Evolutionary conservation across 2,329 filamentous ascomycete genomes (phyloP), one percentile per base, ranked within the genome.

Genomic region (Onygenales sp.): DNA sequence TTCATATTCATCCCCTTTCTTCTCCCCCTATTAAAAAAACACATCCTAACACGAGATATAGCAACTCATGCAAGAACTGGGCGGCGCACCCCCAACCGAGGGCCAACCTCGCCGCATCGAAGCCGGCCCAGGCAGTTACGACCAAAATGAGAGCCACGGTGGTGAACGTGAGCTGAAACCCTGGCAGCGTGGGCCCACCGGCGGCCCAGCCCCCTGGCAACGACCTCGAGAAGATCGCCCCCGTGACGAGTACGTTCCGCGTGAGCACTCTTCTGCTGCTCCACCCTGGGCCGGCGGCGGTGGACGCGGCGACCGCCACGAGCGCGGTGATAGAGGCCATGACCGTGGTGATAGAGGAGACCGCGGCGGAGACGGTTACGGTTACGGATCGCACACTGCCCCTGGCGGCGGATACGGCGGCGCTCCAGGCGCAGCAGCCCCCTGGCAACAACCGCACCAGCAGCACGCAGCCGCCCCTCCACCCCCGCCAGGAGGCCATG

Each of bases 31-130:
- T 44, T 33, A 7, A 51, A 34, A 49, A 49, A 46, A 52, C 50
- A 62, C 53, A 65, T 67, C 64, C 74, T 81, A 64, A 84, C 68
- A 56, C 43, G 47, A 4, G 5, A 42, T 52, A 8, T 61, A 89
- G 87, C 86, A 92, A 84, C 88, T 98, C 66, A 95, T 98, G 90
- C 87, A 94, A 81, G 93, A 97, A 78, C 82, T 97, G 62, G 89
- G 86, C 57, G 88, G 89, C 58, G 86, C 85, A 57, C 80, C 74
- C 40, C 73, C 84, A 52, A 75, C 77, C 51, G 80, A 74, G 46
- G 76, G 79, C 45, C 73, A 86, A 39, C 86, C 85, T 61, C 85
- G 87, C 58, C 88, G 87, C 58, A 95, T 98, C 65, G 93, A 95
- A 73, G 88, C 86, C 58, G 88, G 87, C 10, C 87, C 88, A 54